Percentiles rank a stretch among this genome's conserved stretches.
Conservation (phyloP, 805 yeast species). For the Cephaloascus albidus region DNA sequence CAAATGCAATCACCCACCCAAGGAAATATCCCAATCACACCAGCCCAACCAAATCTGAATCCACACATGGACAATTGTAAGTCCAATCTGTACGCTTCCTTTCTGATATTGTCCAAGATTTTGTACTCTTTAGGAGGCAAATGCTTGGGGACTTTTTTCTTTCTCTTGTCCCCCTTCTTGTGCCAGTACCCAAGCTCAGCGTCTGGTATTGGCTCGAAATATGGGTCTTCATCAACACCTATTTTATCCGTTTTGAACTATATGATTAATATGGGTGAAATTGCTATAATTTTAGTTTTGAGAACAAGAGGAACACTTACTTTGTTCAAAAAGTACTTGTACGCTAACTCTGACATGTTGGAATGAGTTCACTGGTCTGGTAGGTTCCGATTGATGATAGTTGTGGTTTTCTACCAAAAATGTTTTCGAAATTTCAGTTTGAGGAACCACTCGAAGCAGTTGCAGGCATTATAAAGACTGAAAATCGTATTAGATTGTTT, state of each 20-base stretch:
- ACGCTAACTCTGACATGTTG: slow-evolving; percentile 9
- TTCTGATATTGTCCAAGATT: slow-evolving; percentile 23
- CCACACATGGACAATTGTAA: slow-evolving; percentile 30
- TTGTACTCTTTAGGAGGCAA: slow-evolving; percentile 21
- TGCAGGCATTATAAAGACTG: not conserved
- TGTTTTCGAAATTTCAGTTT: not conserved
- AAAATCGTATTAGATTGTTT: slow-evolving; percentile 13
- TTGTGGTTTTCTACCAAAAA: not conserved
- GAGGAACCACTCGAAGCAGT: not conserved
- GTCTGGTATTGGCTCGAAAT: slow-evolving; percentile 28
- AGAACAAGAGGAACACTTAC: slow-evolving; percentile 12
- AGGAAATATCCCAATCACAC: slow-evolving; percentile 28
- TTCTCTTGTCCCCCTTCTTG: slow-evolving; percentile 21
- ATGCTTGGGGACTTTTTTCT: slow-evolving; percentile 28
- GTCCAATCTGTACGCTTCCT: slow-evolving; percentile 27
- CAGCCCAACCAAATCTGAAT: slow-evolving; percentile 31
- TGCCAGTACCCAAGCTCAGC: slow-evolving; percentile 19
- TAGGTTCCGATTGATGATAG: not conserved
- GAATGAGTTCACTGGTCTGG: not conserved
- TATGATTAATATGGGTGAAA: not conserved
- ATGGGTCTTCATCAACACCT: slow-evolving; percentile 44
- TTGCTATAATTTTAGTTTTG: slow-evolving; percentile 1
- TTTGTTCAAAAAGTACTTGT: slow-evolving; percentile 10
- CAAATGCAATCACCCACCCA: slow-evolving; percentile 29
- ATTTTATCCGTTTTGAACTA: slow-evolving; percentile 6